These are phyloP conservation scores for Porcisia hertigi DNA, from an alignment of 208 protist genomes.

Conservation along the genomic window DNA sequence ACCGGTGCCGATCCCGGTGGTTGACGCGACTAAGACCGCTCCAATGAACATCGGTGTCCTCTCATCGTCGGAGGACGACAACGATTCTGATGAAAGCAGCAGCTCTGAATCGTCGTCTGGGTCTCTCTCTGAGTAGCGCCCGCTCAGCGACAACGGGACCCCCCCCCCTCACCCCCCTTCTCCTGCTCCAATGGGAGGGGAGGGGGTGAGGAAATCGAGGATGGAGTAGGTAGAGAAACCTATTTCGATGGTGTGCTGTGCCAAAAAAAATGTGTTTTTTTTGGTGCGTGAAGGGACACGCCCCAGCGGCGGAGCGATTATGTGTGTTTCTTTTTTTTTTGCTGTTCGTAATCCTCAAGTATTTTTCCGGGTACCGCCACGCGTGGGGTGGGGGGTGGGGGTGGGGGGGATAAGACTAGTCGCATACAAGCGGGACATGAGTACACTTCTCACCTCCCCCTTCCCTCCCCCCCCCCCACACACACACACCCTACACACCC, in stretches of 20 bases:
- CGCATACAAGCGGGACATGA: neutral
- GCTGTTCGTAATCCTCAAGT: too few species aligned
- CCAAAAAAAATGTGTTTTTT: neutral
- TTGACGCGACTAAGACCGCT: neutral
- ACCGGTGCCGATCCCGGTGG: neutral
- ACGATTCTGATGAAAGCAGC: constrained; percentile 35
- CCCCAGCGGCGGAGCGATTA: neutral
- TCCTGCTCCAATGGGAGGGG: neutral
- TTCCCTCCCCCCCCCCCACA: neutral
- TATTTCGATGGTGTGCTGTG: neutral
- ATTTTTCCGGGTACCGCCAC: too few species aligned
- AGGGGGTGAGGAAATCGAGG: neutral
- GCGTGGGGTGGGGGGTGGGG: too few species aligned
- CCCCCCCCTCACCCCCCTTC: too few species aligned
- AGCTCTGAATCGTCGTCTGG: constrained; percentile 1
- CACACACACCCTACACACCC: too few species aligned
- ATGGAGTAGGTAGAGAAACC: neutral
- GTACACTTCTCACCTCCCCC: neutral
- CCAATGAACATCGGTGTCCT: constrained; percentile 56
- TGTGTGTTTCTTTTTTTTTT: neutral
- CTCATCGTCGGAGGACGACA: constrained; percentile 64
- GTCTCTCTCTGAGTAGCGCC: neutral
- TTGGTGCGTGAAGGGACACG: neutral
- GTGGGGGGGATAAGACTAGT: too few species aligned
- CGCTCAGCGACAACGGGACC: neutral